A percentile compares a stretch with the other conserved stretches of the same genome.
Conservation (phyloP, 2,329 filamentous ascomycete genomes). For the Xylaria sp. region DNA sequence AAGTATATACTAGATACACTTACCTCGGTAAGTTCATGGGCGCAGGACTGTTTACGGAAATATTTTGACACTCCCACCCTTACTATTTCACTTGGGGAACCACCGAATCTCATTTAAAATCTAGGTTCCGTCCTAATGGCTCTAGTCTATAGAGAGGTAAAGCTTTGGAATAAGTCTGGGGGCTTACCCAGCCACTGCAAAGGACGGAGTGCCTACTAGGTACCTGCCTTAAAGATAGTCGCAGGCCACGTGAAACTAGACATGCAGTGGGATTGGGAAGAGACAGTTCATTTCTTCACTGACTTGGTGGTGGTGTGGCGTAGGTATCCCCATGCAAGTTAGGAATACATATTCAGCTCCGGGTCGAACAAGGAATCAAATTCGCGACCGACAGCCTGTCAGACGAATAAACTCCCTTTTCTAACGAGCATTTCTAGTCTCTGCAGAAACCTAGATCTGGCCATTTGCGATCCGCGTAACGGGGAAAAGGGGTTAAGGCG, state of each 20-base stretch:
- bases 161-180: not conserved
- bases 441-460: conserved; percentile 15
- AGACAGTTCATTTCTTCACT: not conserved
- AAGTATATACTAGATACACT: not conserved
- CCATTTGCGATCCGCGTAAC: conserved; percentile 8
- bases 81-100: not conserved
- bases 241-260: not conserved
- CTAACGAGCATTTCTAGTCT: not conserved
- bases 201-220: not conserved
- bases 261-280: not conserved
- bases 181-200: not conserved
- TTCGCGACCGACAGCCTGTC: not conserved
- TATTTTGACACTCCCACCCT: not conserved
- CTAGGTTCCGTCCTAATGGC: not conserved
- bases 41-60: not conserved
- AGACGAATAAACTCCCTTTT: not conserved
- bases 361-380: not conserved
- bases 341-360: not conserved
- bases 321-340: not conserved
- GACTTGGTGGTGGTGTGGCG: conserved; percentile 2
- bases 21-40: not conserved
- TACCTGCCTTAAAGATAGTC: not conserved
- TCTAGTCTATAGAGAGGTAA: not conserved
- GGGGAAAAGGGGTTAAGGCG: conserved; percentile 21
- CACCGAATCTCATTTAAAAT: not conserved